A percentile compares a stretch with the other conserved stretches of the same genome.
Evolutionary conservation across 2,329 filamentous ascomycete species (phyloP).

Genomic region (Aspergillus pseudoterreus): DNA sequence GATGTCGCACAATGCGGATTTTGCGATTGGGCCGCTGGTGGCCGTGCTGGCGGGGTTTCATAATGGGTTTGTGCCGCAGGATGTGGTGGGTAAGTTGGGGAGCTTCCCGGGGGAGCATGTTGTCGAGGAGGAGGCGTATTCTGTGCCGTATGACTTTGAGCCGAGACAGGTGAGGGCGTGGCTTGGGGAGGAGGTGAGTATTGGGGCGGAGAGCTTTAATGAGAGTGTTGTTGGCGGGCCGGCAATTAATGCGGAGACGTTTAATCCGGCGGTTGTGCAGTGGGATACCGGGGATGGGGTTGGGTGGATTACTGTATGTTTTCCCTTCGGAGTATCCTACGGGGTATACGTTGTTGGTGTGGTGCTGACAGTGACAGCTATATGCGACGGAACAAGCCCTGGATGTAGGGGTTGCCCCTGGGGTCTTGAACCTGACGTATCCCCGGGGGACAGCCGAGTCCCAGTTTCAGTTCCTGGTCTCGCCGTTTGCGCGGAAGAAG

Average conservation of each 20-base stretch:
- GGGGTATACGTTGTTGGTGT: too few relatives aligned
- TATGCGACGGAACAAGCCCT: conserved; percentile 2
- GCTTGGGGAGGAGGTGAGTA: conserved; percentile 1
- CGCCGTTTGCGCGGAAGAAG: conserved; percentile 1
- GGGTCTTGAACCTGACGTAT: conserved; percentile 1
- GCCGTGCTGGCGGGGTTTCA: conserved; percentile 1
- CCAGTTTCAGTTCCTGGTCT: conserved; percentile 3
- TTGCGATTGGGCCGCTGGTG: conserved; percentile 1
- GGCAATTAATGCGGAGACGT: conserved; percentile 1
- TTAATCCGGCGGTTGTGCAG: conserved; percentile 4
- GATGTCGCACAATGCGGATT: conserved; percentile 5
- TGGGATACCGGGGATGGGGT: conserved; percentile 2
- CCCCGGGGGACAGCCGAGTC: neutral
- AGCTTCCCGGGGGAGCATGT: conserved; percentile 1
- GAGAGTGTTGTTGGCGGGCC: conserved; percentile 2
- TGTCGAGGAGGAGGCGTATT: neutral
- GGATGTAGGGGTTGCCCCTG: neutral
- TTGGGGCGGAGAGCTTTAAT: conserved; percentile 4
- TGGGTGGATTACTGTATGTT: conserved; percentile 1
- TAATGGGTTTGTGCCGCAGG: neutral
- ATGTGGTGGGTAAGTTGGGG: neutral
- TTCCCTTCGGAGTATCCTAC: too few relatives aligned
- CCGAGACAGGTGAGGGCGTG: neutral
- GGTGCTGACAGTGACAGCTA: neutral
- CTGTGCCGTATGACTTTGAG: neutral